A percentile compares a stretch with the other conserved stretches of the same genome.
Evolutionary conservation across 768 basidiomycete species (phyloP).

Genomic region (Coprinopsis marcescibilis): DNA sequence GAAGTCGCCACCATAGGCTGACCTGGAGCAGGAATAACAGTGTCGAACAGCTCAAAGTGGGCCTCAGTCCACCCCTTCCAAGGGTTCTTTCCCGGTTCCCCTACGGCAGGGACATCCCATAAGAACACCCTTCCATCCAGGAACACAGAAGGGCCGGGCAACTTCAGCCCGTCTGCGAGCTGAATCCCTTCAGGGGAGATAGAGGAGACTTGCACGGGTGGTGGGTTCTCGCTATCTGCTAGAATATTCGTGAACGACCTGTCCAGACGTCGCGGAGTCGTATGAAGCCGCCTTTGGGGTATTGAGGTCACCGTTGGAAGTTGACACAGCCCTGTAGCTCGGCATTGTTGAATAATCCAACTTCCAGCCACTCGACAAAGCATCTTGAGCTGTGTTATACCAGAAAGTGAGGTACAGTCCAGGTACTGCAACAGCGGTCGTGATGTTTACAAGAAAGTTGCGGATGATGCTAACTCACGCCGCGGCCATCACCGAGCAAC

Average conservation of each 20-base stretch:
- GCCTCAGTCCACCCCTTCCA: slow-evolving; percentile 71
- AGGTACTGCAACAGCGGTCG: too few species aligned
- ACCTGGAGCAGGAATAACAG: slow-evolving; percentile 85
- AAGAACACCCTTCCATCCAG: slow-evolving; percentile 81
- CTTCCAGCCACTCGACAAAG: too few species aligned
- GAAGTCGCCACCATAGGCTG: too few species aligned
- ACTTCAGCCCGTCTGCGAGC: slow-evolving; percentile 70
- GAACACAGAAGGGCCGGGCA: slow-evolving; percentile 78
- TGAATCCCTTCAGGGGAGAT: slow-evolving; percentile 60
- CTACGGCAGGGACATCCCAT: slow-evolving; percentile 70
- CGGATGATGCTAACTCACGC: too few species aligned
- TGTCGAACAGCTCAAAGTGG: slow-evolving; percentile 76
- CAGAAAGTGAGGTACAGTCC: too few species aligned
- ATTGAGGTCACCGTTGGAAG: too few species aligned
- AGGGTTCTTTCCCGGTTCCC: slow-evolving; percentile 29
- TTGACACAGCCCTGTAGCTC: too few species aligned
- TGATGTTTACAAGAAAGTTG: too few species aligned
- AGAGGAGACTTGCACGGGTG: slow-evolving; percentile 65
- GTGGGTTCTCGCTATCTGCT: slow-evolving; percentile 60
- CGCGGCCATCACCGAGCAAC: too few species aligned
- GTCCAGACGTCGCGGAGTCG: slow-evolving; percentile 16
- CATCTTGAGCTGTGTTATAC: too few species aligned
- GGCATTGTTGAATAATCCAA: too few species aligned
- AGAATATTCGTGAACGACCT: slow-evolving; percentile 66
- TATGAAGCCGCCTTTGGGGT: too few species aligned